Conservation (phyloP, 306 rosid species). For the Pterocarpus macrocarpus region DNA sequence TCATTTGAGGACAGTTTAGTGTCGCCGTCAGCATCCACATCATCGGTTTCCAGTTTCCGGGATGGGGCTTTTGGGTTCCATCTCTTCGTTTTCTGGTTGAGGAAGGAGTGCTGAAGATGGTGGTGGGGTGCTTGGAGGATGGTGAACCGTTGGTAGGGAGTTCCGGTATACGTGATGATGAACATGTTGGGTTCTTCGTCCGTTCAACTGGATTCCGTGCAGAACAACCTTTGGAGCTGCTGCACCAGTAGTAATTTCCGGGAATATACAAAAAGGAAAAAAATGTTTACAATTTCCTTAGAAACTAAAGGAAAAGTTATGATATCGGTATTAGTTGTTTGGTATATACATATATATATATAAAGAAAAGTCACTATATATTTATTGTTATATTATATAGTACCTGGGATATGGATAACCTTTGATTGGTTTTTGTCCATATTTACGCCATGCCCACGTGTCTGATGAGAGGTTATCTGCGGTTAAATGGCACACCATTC, state of each 20-base stretch:
- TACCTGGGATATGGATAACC: slow-evolving; percentile 90
- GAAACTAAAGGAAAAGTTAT: slow-evolving; percentile 17
- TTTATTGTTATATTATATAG: no score
- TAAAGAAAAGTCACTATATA: no score
- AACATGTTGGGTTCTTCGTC: slow-evolving; percentile 59
- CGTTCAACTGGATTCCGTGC: slow-evolving; percentile 89
- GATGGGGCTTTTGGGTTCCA: slow-evolving; percentile 11
- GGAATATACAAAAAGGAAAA: background rate
- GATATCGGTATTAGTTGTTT: background rate
- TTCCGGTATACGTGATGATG: slow-evolving; percentile 70
- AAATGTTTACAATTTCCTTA: slow-evolving; percentile 15
- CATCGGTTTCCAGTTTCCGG: background rate
- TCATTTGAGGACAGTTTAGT: no score
- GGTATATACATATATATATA: no score
- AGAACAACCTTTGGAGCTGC: slow-evolving; percentile 77
- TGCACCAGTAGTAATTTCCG: slow-evolving; percentile 89
- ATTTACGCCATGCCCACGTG: slow-evolving; percentile 91
- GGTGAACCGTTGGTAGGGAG: slow-evolving; percentile 51
- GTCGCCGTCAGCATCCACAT: no score
- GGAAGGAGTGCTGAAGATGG: slow-evolving; percentile 53
- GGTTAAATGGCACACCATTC: slow-evolving; percentile 61
- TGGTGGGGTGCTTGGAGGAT: slow-evolving; percentile 76
- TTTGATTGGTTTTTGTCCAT: slow-evolving; percentile 83
- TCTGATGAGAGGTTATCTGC: slow-evolving; percentile 74
- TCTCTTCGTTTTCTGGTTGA: slow-evolving; percentile 69